Conservation (phyloP, 2,329 filamentous ascomycete genomes). For the Penicillium sp. region DNA sequence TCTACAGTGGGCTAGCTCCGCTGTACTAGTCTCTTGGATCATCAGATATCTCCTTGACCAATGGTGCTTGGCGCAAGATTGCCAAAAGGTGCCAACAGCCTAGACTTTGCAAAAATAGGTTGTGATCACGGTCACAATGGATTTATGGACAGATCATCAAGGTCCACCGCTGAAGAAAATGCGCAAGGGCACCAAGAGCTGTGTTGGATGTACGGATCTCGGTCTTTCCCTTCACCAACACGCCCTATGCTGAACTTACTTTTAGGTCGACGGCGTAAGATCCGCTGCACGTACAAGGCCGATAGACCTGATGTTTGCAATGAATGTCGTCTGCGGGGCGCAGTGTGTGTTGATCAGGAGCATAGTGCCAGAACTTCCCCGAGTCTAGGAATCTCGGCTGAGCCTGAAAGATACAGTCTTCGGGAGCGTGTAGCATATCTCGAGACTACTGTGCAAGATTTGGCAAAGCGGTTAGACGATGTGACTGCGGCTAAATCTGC, state of each 20-base stretch:
- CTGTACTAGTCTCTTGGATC: no score
- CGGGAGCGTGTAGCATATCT: conserved; percentile 37
- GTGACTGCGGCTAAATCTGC: conserved; percentile 7
- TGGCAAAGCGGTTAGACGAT: conserved; percentile 30
- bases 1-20: not conserved
- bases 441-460: conserved; percentile 33
- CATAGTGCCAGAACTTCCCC: conserved; percentile 13
- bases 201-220: conserved; percentile 36
- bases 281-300: conserved; percentile 38
- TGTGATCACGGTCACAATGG: conserved; percentile 12
- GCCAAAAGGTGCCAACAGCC: no score
- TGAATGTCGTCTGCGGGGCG: conserved; percentile 38
- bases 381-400: conserved; percentile 1
- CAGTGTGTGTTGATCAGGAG: conserved; percentile 39
- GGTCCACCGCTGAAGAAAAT: conserved; percentile 40
- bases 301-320: conserved; percentile 34
- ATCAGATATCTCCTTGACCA: no score
- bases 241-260: not conserved
- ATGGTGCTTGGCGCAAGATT: no score
- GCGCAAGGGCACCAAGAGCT: conserved; percentile 42
- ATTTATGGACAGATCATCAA: conserved; percentile 22
- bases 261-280: conserved; percentile 39
- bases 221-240: not conserved
- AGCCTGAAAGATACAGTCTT: conserved; percentile 32
- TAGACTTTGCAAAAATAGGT: no score